These are phyloP conservation scores for Apophysomyces variabilis DNA, from an alignment of 371 early-diverging fungal species.

Conservation along the genomic window DNA sequence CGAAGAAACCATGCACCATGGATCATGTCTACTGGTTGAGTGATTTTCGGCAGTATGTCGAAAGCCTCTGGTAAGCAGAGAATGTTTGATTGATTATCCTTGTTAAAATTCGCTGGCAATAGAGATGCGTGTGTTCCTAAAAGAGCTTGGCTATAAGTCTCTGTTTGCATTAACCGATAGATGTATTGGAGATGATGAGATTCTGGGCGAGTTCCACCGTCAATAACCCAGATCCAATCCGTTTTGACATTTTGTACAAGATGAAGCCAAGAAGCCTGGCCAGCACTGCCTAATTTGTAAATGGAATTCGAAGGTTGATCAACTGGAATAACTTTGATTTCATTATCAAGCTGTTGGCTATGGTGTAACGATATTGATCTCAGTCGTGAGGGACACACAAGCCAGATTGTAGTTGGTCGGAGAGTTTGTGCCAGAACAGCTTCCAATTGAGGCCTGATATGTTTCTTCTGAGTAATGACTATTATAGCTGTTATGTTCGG, in stretches of 20 bases:
- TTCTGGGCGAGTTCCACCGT: slow-evolving; percentile 32
- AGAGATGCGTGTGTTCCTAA: slow-evolving; percentile 49
- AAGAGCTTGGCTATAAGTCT: slow-evolving; percentile 43
- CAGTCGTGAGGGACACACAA: slow-evolving; percentile 28
- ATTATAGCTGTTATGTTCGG: slow-evolving; percentile 23
- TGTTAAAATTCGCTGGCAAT: slow-evolving; percentile 31
- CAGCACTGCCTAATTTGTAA: slow-evolving; percentile 3
- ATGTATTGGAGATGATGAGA: slow-evolving; percentile 39
- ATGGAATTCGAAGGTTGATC: slow-evolving; percentile 15
- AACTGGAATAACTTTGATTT: slow-evolving; percentile 10
- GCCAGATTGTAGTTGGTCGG: slow-evolving; percentile 37
- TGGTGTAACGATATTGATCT: slow-evolving; percentile 2
- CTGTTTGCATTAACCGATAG: slow-evolving; percentile 39
- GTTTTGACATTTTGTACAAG: slow-evolving; percentile 20
- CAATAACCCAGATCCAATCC: slow-evolving; percentile 49
- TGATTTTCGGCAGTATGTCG: slow-evolving; percentile 23
- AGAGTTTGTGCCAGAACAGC: slow-evolving; percentile 43
- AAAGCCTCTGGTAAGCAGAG: slow-evolving; percentile 36
- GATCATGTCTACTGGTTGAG: slow-evolving; percentile 46
- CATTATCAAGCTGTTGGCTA: not conserved
- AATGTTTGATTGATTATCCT: slow-evolving; percentile 15
- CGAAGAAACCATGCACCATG: slow-evolving; percentile 43
- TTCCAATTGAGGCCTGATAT: slow-evolving; percentile 29
- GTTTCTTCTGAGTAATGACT: slow-evolving; percentile 21
- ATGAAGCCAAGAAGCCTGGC: slow-evolving; percentile 20